These are phyloP conservation scores for Infundibulicybe gibba DNA, from an alignment of 768 basidiomycete species.

Conservation along the genomic window DNA sequence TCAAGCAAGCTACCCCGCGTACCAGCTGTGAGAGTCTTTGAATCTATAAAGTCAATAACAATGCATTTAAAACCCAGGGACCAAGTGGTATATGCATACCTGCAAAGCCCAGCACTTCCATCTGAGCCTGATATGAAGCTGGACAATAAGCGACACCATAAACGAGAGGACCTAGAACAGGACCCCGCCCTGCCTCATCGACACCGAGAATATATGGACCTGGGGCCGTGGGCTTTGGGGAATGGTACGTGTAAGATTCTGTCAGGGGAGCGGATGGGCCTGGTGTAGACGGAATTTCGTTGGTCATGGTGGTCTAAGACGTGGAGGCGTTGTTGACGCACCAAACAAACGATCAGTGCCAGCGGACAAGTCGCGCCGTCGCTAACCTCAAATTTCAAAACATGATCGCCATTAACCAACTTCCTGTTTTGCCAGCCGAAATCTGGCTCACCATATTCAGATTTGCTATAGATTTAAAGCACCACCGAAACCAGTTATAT, in stretches of 20 bases:
- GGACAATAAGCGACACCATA: conserved; percentile 97
- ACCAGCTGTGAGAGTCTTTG: conserved; percentile 81
- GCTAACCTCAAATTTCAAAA: no score
- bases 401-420: no score
- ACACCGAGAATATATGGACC: conserved; percentile 95
- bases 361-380: no score
- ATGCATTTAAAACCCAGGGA: background rate
- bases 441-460: no score
- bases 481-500: no score
- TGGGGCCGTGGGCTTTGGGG: conserved; percentile 58
- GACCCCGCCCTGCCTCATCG: conserved; percentile 97
- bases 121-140: conserved; percentile 61
- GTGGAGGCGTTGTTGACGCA: background rate
- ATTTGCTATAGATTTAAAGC: no score
- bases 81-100: conserved; percentile 41
- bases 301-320: conserved; percentile 8
- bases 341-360: no score
- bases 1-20: conserved; percentile 62
- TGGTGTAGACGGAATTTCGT: conserved; percentile 52
- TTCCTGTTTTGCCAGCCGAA: no score
- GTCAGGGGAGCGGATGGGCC: conserved; percentile 54
- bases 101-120: conserved; percentile 86
- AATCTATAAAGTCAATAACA: conserved; percentile 53
- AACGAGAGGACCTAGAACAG: conserved; percentile 92
- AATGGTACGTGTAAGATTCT: conserved; percentile 78